Percentiles rank a stretch among this genome's conserved stretches.
phyloP scores from a whole-genome alignment of 441 rosid genomes.

The Breynia disticha region DNA sequence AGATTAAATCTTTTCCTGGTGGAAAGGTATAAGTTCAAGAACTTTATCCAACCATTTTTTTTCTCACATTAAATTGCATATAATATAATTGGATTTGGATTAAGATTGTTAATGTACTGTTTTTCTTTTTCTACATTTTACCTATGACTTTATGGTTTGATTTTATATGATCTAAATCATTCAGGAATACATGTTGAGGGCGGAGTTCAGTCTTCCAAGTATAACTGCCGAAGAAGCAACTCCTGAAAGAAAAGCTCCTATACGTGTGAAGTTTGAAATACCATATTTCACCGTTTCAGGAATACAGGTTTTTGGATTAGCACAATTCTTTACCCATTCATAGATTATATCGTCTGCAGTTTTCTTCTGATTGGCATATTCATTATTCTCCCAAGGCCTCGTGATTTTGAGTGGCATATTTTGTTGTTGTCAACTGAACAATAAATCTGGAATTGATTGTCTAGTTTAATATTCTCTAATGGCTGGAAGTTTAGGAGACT shows the following conservation, averaged over 20 bases:
- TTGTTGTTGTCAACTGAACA: neutral
- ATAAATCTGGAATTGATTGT: neutral
- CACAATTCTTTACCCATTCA: conserved; percentile 2
- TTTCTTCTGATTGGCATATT: conserved; percentile 8
- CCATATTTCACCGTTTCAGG: conserved; percentile 99
- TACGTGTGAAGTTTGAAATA: conserved; percentile 95
- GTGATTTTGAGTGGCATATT: neutral
- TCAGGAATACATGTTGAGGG: conserved; percentile 98
- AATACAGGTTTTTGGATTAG: conserved; percentile 53
- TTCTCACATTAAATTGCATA: too few relatives aligned
- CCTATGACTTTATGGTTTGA: conserved; percentile 3
- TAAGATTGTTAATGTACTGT: neutral
- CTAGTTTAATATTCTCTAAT: too few relatives aligned
- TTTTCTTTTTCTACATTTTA: neutral
- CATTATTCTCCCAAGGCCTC: neutral
- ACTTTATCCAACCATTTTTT: neutral
- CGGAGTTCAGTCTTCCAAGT: conserved; percentile 93
- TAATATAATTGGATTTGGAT: neutral
- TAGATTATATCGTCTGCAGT: conserved; percentile 3
- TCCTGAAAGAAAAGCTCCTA: conserved; percentile 94
- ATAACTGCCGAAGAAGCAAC: conserved; percentile 85
- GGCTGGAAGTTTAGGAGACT: neutral
- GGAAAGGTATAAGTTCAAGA: conserved; percentile 48
- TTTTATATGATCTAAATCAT: conserved; percentile 12
- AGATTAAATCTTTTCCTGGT: conserved; percentile 94